Evolutionary conservation across 768 basidiomycete genomes (phyloP), one percentile per base, ranked within the genome.

Genomic region (Termitomyces sp.): DNA sequence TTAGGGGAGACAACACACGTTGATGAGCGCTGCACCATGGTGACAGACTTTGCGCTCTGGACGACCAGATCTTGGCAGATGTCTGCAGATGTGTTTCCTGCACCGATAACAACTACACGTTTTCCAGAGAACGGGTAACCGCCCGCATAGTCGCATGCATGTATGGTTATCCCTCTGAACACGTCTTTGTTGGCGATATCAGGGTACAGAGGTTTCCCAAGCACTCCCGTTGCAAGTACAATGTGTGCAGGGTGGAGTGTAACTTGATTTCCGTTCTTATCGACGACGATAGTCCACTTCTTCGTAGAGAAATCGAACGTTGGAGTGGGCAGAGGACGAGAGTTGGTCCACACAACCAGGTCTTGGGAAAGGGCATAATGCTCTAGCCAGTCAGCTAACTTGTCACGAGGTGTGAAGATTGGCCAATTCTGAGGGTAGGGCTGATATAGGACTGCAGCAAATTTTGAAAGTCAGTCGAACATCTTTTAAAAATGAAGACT

Each of bases 371-470:
- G 55, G 1, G 69, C 75, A 59, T 82, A 81, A 20, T 75, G 70
- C 64, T 81, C 78, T 15, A 82, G 58, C 78, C 78, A 81, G 65
- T 77, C 71, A 0, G 78, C 81, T 8, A 81, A 46, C 62, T 80
- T 81, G 58, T 76, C 75, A 15, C 72, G 71, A 6, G 80, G 75
- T 2, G 75, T 77, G 60, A 70, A 81, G 20, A 68, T 67, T 1
- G 80, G 79, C 77, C 76, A 80, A 35, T 68, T 79, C 15, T 63
- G 50, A 0, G 80, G 78, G 57, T 66, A 79, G 0, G 74, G 64
- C 51, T 75, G 73, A 61, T 79, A 79, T 5, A 78, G 71, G 58
- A 80, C 79, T 50, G 9, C 79, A 55, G 2, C 32, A n/a, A 33
- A 4, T 32, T 18, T 18, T 13, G 18, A n/a, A 35, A 51, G 12